Base-by-base conservation (phyloP, 257 asterid genomes). In the Solanum etuberosum region DNA sequence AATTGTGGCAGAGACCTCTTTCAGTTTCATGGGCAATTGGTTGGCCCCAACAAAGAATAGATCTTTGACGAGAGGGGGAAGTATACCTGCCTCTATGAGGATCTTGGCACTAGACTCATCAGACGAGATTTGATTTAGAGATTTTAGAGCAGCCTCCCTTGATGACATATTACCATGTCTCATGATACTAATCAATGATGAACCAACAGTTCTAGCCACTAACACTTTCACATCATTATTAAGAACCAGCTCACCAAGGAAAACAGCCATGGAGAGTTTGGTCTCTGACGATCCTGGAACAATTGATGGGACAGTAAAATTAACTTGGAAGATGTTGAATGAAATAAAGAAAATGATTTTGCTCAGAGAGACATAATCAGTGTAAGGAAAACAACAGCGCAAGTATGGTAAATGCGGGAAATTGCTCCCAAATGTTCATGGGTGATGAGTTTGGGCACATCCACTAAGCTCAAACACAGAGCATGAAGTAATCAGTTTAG, bases 11-110 rank as follows among this genome's bases (percentile, higher is more conserved):
- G 99, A 92, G 40, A 97, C 93, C 89, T 96, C 99, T 87, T 96
- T 97, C 59, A 97, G 93, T 9, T 93, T 91, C 94, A 89, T 92
- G 13, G 99, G 97, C 77, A 95, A 89, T 84, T 89, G 93, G 83
- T 93, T 93, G 35, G 95, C 88, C 61, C 98, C 97, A 20, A 93
- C 96, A 0, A 92, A 90, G 92, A 97, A 97, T 2, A 97, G 98
- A 90, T 96, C 98, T 90, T 92, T 93, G 90, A 97, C 95, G 6
- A 97, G 98, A 21, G 98, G 99, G 1, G 98, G 99, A 87, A 97
- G 99, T 83, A 97, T 94, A 42, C 98, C 99, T 8, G 96, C 96
- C 92, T 94, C 98, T 29, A 96, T 93, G 87, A 97, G 88, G 83
- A 94, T 91, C 89, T 93, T 93, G 29, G 99, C 97, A 43, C 99